These are phyloP conservation scores for Teratosphaeria zuluensis DNA, from an alignment of 2,329 filamentous ascomycete species.

Conservation along the genomic window DNA sequence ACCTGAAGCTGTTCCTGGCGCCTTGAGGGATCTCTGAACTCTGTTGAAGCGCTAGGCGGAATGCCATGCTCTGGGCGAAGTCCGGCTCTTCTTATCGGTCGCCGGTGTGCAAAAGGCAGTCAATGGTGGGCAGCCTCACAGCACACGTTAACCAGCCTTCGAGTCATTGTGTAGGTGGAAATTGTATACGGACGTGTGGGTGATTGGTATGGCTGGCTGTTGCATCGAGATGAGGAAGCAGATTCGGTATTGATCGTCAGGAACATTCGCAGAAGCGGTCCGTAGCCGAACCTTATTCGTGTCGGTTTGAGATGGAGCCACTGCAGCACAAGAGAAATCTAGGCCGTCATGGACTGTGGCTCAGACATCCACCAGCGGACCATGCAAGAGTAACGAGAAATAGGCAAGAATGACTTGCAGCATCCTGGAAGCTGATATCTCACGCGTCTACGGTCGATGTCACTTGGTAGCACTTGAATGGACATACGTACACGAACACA, in stretches of 20 bases:
- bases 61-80: not conserved
- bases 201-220: not conserved
- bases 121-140: not conserved
- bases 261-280: not conserved
- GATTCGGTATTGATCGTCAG: not conserved
- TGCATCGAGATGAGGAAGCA: not conserved
- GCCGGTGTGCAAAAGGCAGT: not conserved
- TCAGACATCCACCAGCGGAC: not conserved
- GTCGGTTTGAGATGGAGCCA: not conserved
- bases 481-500: no score
- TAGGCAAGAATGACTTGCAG: no score
- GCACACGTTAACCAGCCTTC: not conserved
- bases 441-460: no score
- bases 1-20: not conserved
- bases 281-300: not conserved
- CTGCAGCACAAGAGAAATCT: not conserved
- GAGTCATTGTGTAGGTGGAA: not conserved
- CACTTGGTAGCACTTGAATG: no score
- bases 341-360: not conserved
- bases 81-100: not conserved
- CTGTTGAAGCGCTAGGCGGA: not conserved
- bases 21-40: not conserved
- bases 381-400: not conserved
- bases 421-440: no score
- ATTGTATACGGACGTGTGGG: not conserved